phyloP scores from a whole-genome alignment of 1,284 basidiomycete genomes.

The Phaffia rhodozyma region DNA sequence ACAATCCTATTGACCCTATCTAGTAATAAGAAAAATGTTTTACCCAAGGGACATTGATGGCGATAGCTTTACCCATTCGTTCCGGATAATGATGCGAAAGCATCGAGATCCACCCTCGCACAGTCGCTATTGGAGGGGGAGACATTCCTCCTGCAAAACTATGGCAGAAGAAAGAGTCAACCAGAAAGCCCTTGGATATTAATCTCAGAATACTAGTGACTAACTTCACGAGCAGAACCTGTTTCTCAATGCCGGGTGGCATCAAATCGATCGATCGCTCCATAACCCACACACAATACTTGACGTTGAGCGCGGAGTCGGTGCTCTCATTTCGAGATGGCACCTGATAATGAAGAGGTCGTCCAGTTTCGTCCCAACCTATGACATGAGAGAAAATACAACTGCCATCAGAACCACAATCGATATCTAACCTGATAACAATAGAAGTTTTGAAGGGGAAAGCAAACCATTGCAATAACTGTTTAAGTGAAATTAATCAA shows the following conservation, averaged over 20 bases:
- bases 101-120: slow-evolving; percentile 15
- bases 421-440: neutral
- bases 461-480: neutral
- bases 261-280: slow-evolving; percentile 12
- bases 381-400: neutral
- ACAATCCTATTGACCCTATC: neutral
- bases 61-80: slow-evolving; percentile 14
- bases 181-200: no score
- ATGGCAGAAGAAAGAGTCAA: neutral
- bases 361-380: slow-evolving; percentile 14
- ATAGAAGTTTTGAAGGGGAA: neutral
- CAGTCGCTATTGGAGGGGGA: slow-evolving; percentile 4
- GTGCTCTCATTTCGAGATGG: slow-evolving; percentile 10
- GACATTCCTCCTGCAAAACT: slow-evolving; percentile 16
- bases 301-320: slow-evolving; percentile 8
- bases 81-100: slow-evolving; percentile 17
- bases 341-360: slow-evolving; percentile 17
- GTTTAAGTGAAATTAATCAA: no score
- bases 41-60: slow-evolving; percentile 17
- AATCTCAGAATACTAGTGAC: neutral
- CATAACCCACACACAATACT: slow-evolving; percentile 16
- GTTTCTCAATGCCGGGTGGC: slow-evolving; percentile 17
- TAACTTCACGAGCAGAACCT: slow-evolving; percentile 17
- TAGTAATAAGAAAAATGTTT: neutral
- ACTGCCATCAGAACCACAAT: neutral